phyloP scores from a whole-genome alignment of 371 early-diverging fungal genomes.

The Mucor circinelloides region DNA sequence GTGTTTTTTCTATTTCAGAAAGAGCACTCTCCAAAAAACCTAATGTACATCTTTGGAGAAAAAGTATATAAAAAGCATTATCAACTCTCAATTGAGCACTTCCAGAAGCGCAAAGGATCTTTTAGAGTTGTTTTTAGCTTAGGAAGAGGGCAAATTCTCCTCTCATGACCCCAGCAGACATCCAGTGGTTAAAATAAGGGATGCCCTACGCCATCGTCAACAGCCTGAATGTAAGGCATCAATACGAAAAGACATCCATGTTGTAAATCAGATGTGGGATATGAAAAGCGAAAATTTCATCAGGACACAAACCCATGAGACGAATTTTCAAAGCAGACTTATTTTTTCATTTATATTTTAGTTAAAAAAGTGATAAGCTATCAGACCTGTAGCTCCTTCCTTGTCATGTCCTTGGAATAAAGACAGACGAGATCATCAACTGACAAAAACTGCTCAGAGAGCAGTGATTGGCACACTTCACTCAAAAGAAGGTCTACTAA shows the following conservation, averaged over 20 bases:
- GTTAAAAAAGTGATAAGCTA: conserved; percentile 28
- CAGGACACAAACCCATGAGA: no score
- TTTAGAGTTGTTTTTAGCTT: not conserved
- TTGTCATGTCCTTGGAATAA: conserved; percentile 42
- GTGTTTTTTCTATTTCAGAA: not conserved
- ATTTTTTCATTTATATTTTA: conserved; percentile 4
- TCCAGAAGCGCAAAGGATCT: not conserved
- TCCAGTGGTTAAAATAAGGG: no score
- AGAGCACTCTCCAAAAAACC: not conserved
- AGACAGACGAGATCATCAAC: conserved; percentile 54
- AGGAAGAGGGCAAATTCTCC: no score
- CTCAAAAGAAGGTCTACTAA: conserved; percentile 47
- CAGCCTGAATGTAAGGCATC: no score
- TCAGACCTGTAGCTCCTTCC: conserved; percentile 50
- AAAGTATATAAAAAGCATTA: not conserved
- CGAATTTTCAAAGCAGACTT: no score
- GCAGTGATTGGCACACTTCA: conserved; percentile 40
- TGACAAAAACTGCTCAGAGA: conserved; percentile 29
- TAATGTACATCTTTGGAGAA: not conserved
- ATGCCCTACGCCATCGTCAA: no score
- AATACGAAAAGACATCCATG: no score
- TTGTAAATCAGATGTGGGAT: no score
- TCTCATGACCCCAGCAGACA: no score
- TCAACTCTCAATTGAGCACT: not conserved
- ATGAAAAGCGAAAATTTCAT: no score